Percentiles rank a stretch among this genome's conserved stretches.
Conservation (phyloP, 371 early-diverging fungal species). For the Gilbertella persicaria region DNA sequence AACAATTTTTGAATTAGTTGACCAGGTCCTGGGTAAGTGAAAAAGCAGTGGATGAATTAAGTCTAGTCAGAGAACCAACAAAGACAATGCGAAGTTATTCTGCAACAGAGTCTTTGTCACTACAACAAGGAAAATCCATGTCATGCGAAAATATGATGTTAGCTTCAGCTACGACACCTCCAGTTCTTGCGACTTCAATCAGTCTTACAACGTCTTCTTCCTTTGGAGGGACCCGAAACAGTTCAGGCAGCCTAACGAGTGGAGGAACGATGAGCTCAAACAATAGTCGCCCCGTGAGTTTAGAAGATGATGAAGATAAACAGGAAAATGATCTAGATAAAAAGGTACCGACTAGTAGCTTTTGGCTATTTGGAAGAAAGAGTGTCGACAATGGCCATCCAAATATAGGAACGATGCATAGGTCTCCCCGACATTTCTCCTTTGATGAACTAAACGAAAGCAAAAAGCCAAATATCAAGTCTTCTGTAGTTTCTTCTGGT, state of each 20-base stretch:
- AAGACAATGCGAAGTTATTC: conserved; percentile 38
- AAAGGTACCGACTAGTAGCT: conserved; percentile 13
- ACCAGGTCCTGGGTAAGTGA: conserved; percentile 62
- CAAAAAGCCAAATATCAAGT: background rate
- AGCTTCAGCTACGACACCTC: background rate
- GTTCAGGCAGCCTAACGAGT: conserved; percentile 38
- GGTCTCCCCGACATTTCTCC: conserved; percentile 42
- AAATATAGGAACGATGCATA: conserved; percentile 12
- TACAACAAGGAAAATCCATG: background rate
- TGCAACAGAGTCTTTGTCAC: conserved; percentile 21
- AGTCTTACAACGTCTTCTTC: conserved; percentile 14
- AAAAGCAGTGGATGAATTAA: conserved; percentile 76
- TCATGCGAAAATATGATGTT: conserved; percentile 3
- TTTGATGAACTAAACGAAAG: conserved; percentile 35
- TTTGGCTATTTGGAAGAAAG: conserved; percentile 51
- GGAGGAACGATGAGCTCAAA: conserved; percentile 37
- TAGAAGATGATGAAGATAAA: conserved; percentile 28
- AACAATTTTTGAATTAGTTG: conserved; percentile 48
- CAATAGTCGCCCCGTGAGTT: conserved; percentile 47
- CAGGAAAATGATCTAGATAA: conserved; percentile 14
- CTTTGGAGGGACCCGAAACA: conserved; percentile 30
- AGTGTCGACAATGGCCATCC: conserved; percentile 25
- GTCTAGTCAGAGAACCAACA: conserved; percentile 66
- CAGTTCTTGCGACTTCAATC: conserved; percentile 10
- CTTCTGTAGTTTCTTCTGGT: too few relatives aligned